A percentile compares a stretch with the other conserved stretches of the same genome.
These are phyloP conservation scores for Apostasia ramifera DNA, from an alignment of 106 monocot species.

Conservation along the genomic window DNA sequence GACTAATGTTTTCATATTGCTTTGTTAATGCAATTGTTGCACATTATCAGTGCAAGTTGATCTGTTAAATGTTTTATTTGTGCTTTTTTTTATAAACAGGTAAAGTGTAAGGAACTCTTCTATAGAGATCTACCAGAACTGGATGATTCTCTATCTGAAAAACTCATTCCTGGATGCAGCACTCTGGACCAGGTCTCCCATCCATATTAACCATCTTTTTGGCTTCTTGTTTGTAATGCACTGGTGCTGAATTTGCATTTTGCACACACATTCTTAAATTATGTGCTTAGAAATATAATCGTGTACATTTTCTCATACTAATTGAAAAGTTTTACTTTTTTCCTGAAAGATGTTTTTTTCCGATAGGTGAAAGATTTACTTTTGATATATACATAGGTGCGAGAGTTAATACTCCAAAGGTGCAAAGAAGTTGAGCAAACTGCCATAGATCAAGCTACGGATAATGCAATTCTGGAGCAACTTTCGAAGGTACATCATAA, in stretches of 20 bases:
- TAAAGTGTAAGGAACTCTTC: constrained; percentile 90
- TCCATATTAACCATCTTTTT: no score
- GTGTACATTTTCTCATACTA: not conserved
- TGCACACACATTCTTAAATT: not conserved
- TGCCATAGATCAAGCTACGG: constrained; percentile 97
- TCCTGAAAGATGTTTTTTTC: not conserved
- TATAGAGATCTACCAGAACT: constrained; percentile 79
- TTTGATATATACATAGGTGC: constrained; percentile 39
- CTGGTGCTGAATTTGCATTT: no score
- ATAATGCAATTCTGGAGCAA: constrained; percentile 93
- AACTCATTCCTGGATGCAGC: constrained; percentile 80
- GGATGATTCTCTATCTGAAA: constrained; percentile 80
- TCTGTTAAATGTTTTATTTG: not conserved
- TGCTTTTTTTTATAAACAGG: constrained; percentile 30
- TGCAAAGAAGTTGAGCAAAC: constrained; percentile 81
- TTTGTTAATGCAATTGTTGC: not conserved
- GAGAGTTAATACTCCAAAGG: constrained; percentile 71
- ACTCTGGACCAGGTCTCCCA: constrained; percentile 55
- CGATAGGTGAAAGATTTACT: not conserved
- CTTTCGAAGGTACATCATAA: constrained; percentile 53
- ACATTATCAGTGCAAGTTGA: constrained; percentile 10
- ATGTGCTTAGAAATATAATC: not conserved
- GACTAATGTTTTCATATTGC: no score
- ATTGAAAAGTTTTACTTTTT: no score
- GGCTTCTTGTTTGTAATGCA: no score